phyloP scores from a whole-genome alignment of 2,329 filamentous ascomycete genomes.

The Trichoderma aggressivum region DNA sequence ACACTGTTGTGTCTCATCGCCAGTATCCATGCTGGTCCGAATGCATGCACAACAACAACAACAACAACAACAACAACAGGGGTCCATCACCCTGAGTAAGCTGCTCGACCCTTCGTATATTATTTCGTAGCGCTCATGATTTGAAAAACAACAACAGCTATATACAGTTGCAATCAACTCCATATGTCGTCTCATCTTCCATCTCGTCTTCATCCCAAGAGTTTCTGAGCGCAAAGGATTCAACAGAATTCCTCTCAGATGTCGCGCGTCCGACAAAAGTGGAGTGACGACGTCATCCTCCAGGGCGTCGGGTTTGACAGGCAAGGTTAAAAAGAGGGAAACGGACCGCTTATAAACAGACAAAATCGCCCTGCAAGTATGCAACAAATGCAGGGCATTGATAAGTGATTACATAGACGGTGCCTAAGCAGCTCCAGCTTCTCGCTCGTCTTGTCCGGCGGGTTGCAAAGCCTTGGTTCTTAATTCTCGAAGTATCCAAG shows the following conservation, averaged over 20 bases:
- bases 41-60: no score
- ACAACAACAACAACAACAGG: neutral
- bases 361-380: neutral
- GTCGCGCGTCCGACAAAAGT: neutral
- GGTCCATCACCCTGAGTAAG: neutral
- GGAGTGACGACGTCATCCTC: slow-evolving; percentile 1
- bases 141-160: neutral
- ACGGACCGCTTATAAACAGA: neutral
- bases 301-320: neutral
- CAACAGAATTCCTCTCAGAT: neutral
- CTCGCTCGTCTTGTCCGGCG: neutral
- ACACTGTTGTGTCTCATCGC: neutral
- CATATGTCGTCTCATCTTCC: neutral
- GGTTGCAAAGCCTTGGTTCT: neutral
- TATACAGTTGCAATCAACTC: neutral
- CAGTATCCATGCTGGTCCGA: neutral
- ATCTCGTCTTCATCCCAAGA: neutral
- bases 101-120: neutral
- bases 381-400: neutral
- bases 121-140: neutral
- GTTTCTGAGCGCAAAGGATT: neutral
- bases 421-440: neutral
- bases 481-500: slow-evolving; percentile 4
- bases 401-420: slow-evolving; percentile 1
- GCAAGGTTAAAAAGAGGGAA: neutral